Conservation (phyloP, 352 stramenopile genomes). For the Elongisporangium prolatum region DNA sequence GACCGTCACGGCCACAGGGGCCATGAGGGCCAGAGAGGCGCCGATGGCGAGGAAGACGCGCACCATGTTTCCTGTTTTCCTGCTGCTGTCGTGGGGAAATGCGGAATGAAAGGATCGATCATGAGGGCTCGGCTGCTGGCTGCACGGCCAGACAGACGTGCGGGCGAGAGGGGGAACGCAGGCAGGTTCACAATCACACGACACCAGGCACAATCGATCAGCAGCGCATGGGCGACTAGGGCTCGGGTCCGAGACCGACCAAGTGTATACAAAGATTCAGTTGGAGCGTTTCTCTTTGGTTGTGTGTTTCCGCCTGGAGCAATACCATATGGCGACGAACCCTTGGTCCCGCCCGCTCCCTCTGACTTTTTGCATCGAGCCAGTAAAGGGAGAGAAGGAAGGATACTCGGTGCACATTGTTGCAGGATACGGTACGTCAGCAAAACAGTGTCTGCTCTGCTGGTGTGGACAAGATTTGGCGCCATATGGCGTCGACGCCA, state of each 20-base stretch:
- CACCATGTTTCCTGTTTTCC: constrained; percentile 19
- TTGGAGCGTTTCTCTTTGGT: background rate
- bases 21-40: constrained; percentile 21
- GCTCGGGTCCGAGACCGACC: background rate
- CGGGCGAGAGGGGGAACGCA: background rate
- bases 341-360: background rate
- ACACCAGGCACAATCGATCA: background rate
- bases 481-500: background rate
- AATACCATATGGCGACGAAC: background rate
- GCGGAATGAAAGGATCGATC: background rate
- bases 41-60: constrained; percentile 38
- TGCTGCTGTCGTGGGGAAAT: background rate
- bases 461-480: background rate
- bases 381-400: background rate
- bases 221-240: background rate
- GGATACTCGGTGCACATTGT: background rate
- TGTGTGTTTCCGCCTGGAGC: background rate
- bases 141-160: background rate
- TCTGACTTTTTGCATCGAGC: background rate
- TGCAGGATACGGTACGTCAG: background rate
- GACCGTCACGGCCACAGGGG: constrained; percentile 23
- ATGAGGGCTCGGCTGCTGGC: background rate
- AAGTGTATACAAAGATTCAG: background rate
- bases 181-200: background rate
- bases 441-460: background rate